These are phyloP conservation scores for Populus tremula DNA, from an alignment of 345 rosid species.

Conservation along the genomic window DNA sequence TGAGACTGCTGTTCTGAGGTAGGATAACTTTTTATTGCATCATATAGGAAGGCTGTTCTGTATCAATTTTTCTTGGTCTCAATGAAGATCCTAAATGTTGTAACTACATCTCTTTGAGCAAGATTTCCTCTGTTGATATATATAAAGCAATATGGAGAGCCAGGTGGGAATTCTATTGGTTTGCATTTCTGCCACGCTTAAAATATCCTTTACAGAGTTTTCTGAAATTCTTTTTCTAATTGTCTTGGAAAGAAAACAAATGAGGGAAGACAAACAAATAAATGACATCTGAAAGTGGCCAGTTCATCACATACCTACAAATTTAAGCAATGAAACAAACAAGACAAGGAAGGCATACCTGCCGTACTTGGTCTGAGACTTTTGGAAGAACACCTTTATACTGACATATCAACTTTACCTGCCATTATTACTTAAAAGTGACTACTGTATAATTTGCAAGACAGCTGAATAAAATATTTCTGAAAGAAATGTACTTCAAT, in stretches of 20 bases:
- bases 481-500: not conserved
- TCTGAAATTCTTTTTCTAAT: not conserved
- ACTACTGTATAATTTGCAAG: not conserved
- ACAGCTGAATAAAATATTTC: not conserved
- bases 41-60: too few species aligned
- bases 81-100: too few species aligned
- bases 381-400: conserved; percentile 82
- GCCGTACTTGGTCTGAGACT: conserved; percentile 73
- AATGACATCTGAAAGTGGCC: conserved; percentile 5
- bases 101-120: too few species aligned
- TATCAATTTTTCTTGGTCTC: too few species aligned
- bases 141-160: too few species aligned
- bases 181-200: too few species aligned
- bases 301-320: not conserved
- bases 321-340: conserved; percentile 5
- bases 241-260: not conserved
- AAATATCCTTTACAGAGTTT: not conserved
- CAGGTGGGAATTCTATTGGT: too few species aligned
- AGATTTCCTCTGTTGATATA: too few species aligned
- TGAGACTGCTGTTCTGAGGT: too few species aligned
- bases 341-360: conserved; percentile 44
- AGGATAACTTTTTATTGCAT: too few species aligned
- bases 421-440: conserved; percentile 13
- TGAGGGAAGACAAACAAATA: not conserved
- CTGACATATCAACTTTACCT: conserved; percentile 64